A percentile compares a stretch with the other conserved stretches of the same genome.
phyloP scores from a whole-genome alignment of 257 asterid genomes.

The Fraxinus americana region DNA sequence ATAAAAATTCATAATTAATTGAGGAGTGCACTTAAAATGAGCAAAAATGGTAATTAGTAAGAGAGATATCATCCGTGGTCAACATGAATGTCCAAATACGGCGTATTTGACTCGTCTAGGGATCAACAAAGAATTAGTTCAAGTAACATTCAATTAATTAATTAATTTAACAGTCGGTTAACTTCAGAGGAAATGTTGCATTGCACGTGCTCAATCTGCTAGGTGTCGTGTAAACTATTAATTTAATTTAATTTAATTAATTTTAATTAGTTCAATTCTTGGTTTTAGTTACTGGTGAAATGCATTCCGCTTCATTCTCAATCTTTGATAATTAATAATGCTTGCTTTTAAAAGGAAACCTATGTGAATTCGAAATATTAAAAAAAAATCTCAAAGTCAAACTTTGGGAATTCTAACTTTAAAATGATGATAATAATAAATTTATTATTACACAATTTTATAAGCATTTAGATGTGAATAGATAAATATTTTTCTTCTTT shows the following conservation, averaged over 20 bases:
- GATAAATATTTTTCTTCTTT: no score
- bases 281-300: constrained; percentile 25
- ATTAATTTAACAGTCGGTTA: background rate
- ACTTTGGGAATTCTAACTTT: constrained; percentile 13
- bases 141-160: constrained; percentile 18
- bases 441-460: no score
- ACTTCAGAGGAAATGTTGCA: constrained; percentile 24
- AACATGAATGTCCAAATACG: constrained; percentile 37
- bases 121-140: constrained; percentile 50
- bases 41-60: background rate
- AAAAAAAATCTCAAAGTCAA: constrained; percentile 27
- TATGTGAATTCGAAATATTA: constrained; percentile 16
- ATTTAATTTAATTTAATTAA: constrained; percentile 18
- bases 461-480: no score
- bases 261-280: constrained; percentile 19
- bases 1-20: background rate
- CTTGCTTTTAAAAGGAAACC: constrained; percentile 41
- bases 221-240: constrained; percentile 35
- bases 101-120: constrained; percentile 50
- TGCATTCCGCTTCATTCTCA: constrained; percentile 28
- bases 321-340: constrained; percentile 24
- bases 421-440: background rate
- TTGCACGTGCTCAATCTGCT: constrained; percentile 38
- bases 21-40: background rate
- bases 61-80: constrained; percentile 4